A percentile compares a stretch with the other conserved stretches of the same genome.
Conservation (phyloP, 352 stramenopile genomes). For the Pythium vanterpoolii region DNA sequence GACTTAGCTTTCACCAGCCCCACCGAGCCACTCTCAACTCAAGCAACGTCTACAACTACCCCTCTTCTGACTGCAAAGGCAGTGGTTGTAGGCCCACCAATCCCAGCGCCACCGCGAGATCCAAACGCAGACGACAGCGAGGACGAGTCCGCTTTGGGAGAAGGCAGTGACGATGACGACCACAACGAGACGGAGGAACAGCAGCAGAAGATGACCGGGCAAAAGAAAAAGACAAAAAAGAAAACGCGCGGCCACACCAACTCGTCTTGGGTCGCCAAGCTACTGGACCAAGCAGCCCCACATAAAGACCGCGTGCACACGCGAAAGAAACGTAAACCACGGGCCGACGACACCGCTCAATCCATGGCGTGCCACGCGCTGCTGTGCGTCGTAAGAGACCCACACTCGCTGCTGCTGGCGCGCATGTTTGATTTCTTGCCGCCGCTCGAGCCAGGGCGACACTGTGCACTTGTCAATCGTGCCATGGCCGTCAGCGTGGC, state of each 20-base stretch:
- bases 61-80: too few relatives aligned
- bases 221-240: background rate
- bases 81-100: background rate
- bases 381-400: background rate
- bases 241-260: background rate
- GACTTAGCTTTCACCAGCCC: background rate
- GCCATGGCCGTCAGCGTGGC: constrained; percentile 23
- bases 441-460: constrained; percentile 23
- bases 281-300: constrained; percentile 37
- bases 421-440: constrained; percentile 40
- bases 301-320: constrained; percentile 29
- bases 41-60: too few relatives aligned
- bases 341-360: background rate
- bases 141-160: background rate
- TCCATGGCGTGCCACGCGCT: constrained; percentile 9
- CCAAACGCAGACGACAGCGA: constrained; percentile 5
- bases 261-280: constrained; percentile 38
- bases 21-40: too few relatives aligned
- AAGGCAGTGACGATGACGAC: background rate
- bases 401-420: constrained; percentile 27
- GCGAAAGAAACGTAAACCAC: constrained; percentile 28
- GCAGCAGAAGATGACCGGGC: constrained; percentile 2
- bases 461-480: constrained; percentile 38
- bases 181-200: background rate
- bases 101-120: constrained; percentile 5